These are phyloP conservation scores for Tylopilus cervinicoccineus DNA, from an alignment of 768 basidiomycete species.

Conservation along the genomic window DNA sequence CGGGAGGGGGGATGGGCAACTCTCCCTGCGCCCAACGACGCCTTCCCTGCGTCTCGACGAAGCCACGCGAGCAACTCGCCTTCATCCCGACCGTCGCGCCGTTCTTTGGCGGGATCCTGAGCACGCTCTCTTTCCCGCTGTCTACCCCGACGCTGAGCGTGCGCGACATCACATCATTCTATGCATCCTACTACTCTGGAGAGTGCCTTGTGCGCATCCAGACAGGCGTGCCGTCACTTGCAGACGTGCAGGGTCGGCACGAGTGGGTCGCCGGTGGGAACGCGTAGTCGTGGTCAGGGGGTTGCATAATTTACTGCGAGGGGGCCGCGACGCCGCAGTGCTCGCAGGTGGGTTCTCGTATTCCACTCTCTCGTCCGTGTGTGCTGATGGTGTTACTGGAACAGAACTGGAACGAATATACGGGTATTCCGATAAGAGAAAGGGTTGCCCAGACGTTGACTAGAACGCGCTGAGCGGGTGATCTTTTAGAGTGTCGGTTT, in stretches of 20 bases:
- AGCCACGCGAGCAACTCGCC: constrained; percentile 51
- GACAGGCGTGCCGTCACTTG: constrained; percentile 67
- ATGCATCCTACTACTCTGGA: constrained; percentile 68
- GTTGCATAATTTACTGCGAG: constrained; percentile 92
- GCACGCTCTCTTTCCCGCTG: constrained; percentile 81
- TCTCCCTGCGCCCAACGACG: constrained; percentile 51
- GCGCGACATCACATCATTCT: constrained; percentile 65
- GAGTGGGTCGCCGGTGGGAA: constrained; percentile 91
- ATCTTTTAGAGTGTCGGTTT: not conserved
- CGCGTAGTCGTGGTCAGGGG: constrained; percentile 95
- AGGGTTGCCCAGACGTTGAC: constrained; percentile 1
- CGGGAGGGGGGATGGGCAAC: constrained; percentile 87
- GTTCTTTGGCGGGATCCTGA: constrained; percentile 97
- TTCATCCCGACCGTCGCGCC: constrained; percentile 87
- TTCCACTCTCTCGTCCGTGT: too few species aligned
- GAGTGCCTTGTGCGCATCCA: constrained; percentile 72
- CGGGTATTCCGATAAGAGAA: constrained; percentile 56
- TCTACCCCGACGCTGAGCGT: constrained; percentile 57
- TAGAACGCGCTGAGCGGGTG: not conserved
- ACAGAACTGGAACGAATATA: constrained; percentile 86
- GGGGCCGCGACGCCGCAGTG: constrained; percentile 99
- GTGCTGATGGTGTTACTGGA: not conserved
- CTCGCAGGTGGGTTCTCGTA: constrained; percentile 77
- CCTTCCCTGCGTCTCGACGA: too few species aligned
- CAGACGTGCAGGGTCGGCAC: constrained; percentile 77